Evolutionary conservation across 768 basidiomycete species (phyloP), one percentile per base, ranked within the genome.

Genomic region (Cystobasidium ongulense): DNA sequence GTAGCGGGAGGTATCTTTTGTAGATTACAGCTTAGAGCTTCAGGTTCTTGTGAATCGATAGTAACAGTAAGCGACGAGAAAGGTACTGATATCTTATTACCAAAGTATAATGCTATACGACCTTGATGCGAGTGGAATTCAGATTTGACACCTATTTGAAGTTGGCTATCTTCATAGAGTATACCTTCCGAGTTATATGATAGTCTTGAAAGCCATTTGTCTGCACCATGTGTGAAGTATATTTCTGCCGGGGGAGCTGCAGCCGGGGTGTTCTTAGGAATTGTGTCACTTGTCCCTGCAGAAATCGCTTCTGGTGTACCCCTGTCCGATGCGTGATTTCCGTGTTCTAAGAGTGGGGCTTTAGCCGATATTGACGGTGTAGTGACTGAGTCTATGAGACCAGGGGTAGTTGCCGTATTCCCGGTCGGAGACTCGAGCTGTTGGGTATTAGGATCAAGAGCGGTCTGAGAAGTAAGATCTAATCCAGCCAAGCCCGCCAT

Each of bases 71-170:
- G 92, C 21, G 91, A 89, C 3, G 89, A 90, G 78, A 99, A 86
- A n/a, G 95, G 86, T 8, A 87, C 87, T 5, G 90, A 86, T 63
- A 93, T 84, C 81, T 99, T 99, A 85, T 98, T 99, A 76, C 96
- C 96, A 75, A 98, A 86, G 82, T 96, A 98, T 41, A 99, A 84
- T 29, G 94, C 94, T 61, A 99, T 79, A 78, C 97, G 92, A 18
- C 95, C 96, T 43, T 93, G 86, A 78, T 95, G 90, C 18, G 91
- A 90, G 80, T 98, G 95, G 81, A 90, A 99, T 78, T 93, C 89
- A 35, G 93, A 92, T 83, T 98, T 99, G 83, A 98, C 82, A 38
- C 96, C 96, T 65, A 99, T 87, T 80, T 98, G 95, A 53, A 99
- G 86, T 81, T 95, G 91, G 10, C 90, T 86, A 77, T 98, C 95